Evolutionary conservation across 495 filamentous ascomycete genomes (phyloP).

Genomic region (Podospora bellae-mahoneyi): DNA sequence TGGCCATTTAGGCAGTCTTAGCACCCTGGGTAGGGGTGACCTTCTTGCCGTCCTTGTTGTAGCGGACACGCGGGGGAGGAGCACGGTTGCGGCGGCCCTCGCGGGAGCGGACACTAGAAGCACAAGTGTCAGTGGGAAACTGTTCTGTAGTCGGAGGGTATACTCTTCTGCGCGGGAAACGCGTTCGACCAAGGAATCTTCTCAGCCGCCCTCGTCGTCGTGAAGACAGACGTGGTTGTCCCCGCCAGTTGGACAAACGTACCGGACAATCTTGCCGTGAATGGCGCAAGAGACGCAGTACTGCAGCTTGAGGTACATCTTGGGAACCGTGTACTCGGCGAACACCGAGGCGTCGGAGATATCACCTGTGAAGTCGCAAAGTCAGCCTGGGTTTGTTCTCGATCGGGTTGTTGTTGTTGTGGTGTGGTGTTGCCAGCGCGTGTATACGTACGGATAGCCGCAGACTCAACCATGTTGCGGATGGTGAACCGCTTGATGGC

Average conservation of each 20-base stretch:
- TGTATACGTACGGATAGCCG: constrained; percentile 89
- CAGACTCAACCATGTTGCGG: constrained; percentile 99
- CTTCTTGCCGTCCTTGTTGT: constrained; percentile 99
- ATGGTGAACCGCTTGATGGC: constrained; percentile 99
- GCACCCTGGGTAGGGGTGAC: constrained; percentile 77
- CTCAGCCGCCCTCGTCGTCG: constrained; percentile 52
- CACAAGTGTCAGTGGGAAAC: constrained; percentile 36
- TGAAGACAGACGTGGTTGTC: constrained; percentile 34
- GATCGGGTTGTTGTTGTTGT: not conserved
- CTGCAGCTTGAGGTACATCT: constrained; percentile 99
- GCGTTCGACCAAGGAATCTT: constrained; percentile 57
- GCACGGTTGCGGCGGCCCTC: constrained; percentile 98
- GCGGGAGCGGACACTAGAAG: constrained; percentile 85
- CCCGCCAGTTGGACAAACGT: constrained; percentile 51
- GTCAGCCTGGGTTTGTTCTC: constrained; percentile 18
- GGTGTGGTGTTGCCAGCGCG: not conserved
- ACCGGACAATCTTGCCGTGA: constrained; percentile 99
- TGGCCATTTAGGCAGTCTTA: constrained; percentile 37
- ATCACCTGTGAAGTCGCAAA: constrained; percentile 67
- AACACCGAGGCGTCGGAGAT: constrained; percentile 99
- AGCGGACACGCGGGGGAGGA: constrained; percentile 91
- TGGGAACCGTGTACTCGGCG: constrained; percentile 97
- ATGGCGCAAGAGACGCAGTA: constrained; percentile 99
- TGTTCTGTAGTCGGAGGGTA: constrained; percentile 18
- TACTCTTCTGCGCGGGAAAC: constrained; percentile 33